Percentiles rank a stretch among this genome's conserved stretches.
These are phyloP conservation scores for Coix lacrymajobi DNA, from an alignment of 176 grass and related monocot species.

Conservation along the genomic window DNA sequence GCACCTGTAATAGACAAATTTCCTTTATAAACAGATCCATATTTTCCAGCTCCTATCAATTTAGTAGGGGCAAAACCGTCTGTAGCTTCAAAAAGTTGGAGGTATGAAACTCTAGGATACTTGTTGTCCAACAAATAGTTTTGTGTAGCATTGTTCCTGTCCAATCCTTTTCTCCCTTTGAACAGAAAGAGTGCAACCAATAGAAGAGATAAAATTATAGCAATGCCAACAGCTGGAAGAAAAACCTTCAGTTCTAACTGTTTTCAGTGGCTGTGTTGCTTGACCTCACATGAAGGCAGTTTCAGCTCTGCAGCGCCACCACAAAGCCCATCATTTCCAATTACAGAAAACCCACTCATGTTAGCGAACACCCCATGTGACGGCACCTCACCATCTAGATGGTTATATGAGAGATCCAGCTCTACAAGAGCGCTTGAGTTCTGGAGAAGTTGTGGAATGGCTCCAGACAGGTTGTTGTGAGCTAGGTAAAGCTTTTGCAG, in stretches of 20 bases:
- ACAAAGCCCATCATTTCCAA: constrained; percentile 26
- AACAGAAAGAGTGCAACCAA: neutral
- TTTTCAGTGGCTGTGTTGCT: neutral
- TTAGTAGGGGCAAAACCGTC: constrained; percentile 37
- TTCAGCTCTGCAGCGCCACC: constrained; percentile 23
- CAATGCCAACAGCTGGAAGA: neutral
- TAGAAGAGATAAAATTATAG: constrained; percentile 14
- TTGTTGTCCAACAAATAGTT: neutral
- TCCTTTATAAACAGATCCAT: constrained; percentile 51
- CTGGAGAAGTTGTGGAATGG: constrained; percentile 7
- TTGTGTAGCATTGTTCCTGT: neutral
- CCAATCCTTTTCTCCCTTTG: neutral
- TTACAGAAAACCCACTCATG: neutral
- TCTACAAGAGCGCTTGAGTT: neutral
- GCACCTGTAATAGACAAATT: neutral
- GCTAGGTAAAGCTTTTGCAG: constrained; percentile 23
- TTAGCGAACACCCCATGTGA: constrained; percentile 6
- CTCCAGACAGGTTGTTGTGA: constrained; percentile 11
- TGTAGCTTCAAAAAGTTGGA: constrained; percentile 39
- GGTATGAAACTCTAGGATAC: constrained; percentile 41
- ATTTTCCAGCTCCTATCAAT: constrained; percentile 40
- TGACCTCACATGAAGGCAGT: constrained; percentile 9
- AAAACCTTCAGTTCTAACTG: constrained; percentile 15
- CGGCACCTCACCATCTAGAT: constrained; percentile 14
- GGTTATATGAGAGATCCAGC: constrained; percentile 32